Evolutionary conservation across 164 flowering plant genomes (phyloP).

Genomic region (Vitis rotundifolia): DNA sequence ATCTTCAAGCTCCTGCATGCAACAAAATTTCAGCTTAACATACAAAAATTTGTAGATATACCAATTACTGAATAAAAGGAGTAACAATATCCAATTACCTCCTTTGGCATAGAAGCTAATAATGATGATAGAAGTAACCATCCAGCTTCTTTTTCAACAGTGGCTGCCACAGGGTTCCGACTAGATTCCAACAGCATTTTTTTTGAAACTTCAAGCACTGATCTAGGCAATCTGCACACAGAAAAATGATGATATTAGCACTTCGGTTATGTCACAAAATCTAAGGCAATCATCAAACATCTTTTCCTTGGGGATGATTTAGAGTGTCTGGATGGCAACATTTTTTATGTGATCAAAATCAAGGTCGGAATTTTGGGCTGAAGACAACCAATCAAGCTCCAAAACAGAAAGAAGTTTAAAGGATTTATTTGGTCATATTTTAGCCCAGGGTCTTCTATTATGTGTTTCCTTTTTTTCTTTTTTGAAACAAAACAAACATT

Average conservation of each 20-base stretch:
- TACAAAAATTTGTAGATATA: neutral
- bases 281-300: neutral
- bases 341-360: too few species aligned
- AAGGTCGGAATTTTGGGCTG: too few species aligned
- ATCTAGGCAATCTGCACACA: slow-evolving; percentile 64
- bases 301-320: neutral
- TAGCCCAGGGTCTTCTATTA: too few species aligned
- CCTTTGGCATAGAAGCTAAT: slow-evolving; percentile 80
- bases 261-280: neutral
- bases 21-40: slow-evolving; percentile 14
- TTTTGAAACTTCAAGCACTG: slow-evolving; percentile 79
- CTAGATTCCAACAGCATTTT: slow-evolving; percentile 73
- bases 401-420: neutral
- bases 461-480: too few species aligned
- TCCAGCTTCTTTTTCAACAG: slow-evolving; percentile 81
- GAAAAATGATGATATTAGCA: slow-evolving; percentile 7
- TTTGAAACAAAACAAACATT: too few species aligned
- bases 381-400: neutral
- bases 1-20: slow-evolving; percentile 82
- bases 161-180: slow-evolving; percentile 65
- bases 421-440: too few species aligned
- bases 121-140: slow-evolving; percentile 89
- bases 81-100: slow-evolving; percentile 44
- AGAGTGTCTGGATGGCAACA: too few species aligned
- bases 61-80: slow-evolving; percentile 1